These are phyloP conservation scores for Omphalotus guepiniiformis DNA, from an alignment of 768 basidiomycete species.

Conservation along the genomic window DNA sequence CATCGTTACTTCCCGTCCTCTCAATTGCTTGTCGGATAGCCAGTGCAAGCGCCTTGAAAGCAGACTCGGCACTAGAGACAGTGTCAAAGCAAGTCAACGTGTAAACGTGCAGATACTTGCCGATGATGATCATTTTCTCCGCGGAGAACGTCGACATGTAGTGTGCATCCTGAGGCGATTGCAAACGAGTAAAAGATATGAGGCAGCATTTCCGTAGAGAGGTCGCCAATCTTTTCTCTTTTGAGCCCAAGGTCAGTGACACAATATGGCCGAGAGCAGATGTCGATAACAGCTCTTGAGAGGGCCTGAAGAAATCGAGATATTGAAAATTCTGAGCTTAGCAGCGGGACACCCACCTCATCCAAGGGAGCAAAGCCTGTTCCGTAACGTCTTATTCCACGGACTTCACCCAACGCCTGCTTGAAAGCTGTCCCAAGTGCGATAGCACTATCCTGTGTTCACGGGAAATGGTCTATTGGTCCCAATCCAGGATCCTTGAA, in stretches of 20 bases:
- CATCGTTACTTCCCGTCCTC: slow-evolving; percentile 81
- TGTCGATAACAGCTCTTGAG: slow-evolving; percentile 94
- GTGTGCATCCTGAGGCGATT: slow-evolving; percentile 89
- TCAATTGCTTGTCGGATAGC: slow-evolving; percentile 95
- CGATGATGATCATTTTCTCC: slow-evolving; percentile 98
- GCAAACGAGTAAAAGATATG: slow-evolving; percentile 98
- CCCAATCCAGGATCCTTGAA: neutral
- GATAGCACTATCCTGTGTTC: slow-evolving; percentile 82
- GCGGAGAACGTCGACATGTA: slow-evolving; percentile 91
- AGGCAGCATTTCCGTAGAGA: slow-evolving; percentile 97
- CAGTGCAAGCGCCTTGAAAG: slow-evolving; percentile 95
- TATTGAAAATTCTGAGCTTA: neutral
- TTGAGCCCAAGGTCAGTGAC: slow-evolving; percentile 84
- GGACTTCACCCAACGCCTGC: slow-evolving; percentile 88
- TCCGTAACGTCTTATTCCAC: slow-evolving; percentile 92
- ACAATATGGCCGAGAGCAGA: slow-evolving; percentile 96
- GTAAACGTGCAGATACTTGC: slow-evolving; percentile 39
- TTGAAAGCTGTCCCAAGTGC: slow-evolving; percentile 91
- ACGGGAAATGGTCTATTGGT: slow-evolving; percentile 16
- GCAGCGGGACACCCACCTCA: slow-evolving; percentile 54
- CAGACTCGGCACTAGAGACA: slow-evolving; percentile 78
- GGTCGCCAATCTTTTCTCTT: slow-evolving; percentile 90
- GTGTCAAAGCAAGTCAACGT: neutral
- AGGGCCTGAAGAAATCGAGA: slow-evolving; percentile 73
- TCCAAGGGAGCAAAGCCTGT: slow-evolving; percentile 96